Base-by-base conservation (phyloP, 2,329 filamentous ascomycete species). In the Fusarium robinianum region DNA sequence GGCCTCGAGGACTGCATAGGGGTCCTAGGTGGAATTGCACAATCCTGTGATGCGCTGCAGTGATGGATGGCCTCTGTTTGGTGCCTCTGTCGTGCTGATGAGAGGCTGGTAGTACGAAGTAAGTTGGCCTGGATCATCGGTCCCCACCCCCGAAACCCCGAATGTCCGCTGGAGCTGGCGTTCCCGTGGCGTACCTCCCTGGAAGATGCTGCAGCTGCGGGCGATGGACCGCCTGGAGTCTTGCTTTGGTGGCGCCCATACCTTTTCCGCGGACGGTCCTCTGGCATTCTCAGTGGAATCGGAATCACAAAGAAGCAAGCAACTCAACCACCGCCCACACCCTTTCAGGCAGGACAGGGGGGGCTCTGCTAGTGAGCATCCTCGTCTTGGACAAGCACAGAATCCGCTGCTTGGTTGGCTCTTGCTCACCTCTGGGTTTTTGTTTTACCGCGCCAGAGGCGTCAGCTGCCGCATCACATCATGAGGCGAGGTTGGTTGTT, bases 391-490 rank as follows among this genome's bases (percentile, higher is more conserved):
- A 31, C 17, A 12, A 30, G 46, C 6, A 41, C 22, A 17, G 15
- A 36, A 33, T 36, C 29, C 18, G 22, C 26, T 39, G 17, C 27
- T 29, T 43, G 34, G 30, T 27, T 40, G 33, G 30, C 30, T 17
- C 31, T 47, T n/a, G n/a, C n/a, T n/a, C n/a, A n/a, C n/a, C n/a
- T n/a, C n/a, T n/a, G n/a, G n/a, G n/a, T n/a, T n/a, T n/a, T n/a
- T 23, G 30, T 31, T 39, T 27, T 49, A 32, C 43, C 35, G 43
- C 32, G 15, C 31, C 21, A 26, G 27, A 33, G 24, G 30, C 23
- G 43, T 49, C 51, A 55, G 47, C 38, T 32, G 33, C 12, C 35
- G 16, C n/a, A 38, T 54, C 51, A 42, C 38, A 46, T 54, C 51
- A 55, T 45, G 34, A 39, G 41, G 26, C 19, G 37, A 27, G 10